Percentiles rank a stretch among this genome's conserved stretches.
These are phyloP conservation scores for Phytophthora citricola DNA, from an alignment of 352 stramenopile genomes.

Conservation along the genomic window DNA sequence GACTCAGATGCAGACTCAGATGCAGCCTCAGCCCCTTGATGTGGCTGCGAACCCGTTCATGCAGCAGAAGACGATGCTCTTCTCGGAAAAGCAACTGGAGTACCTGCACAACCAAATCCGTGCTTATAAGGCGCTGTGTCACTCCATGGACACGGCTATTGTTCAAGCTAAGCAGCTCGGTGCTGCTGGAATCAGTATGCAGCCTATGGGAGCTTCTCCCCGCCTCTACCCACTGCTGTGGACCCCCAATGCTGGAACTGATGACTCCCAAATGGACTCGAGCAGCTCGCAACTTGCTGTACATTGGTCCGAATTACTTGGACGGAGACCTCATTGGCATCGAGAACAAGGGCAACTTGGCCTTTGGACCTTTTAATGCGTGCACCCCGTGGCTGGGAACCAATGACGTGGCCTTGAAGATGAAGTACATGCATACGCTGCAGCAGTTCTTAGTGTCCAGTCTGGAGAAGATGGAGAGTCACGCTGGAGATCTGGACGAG, in stretches of 20 bases:
- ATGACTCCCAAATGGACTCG: slow-evolving; percentile 75
- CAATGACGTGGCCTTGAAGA: slow-evolving; percentile 79
- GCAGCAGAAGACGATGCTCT: slow-evolving; percentile 68
- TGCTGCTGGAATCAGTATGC: background rate
- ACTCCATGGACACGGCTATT: slow-evolving; percentile 82
- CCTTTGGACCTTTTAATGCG: slow-evolving; percentile 69
- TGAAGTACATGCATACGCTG: slow-evolving; percentile 74
- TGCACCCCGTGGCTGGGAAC: slow-evolving; percentile 66
- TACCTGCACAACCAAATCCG: slow-evolving; percentile 89
- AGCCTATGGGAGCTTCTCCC: background rate
- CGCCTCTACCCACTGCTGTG: background rate
- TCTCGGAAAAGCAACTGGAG: slow-evolving; percentile 88
- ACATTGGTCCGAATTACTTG: slow-evolving; percentile 67
- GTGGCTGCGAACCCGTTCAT: slow-evolving; percentile 70
- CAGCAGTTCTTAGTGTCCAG: slow-evolving; percentile 74
- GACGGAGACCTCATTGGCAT: slow-evolving; percentile 74
- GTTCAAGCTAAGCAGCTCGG: slow-evolving; percentile 34
- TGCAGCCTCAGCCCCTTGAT: slow-evolving; percentile 39
- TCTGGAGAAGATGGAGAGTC: slow-evolving; percentile 65
- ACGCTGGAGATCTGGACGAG: slow-evolving; percentile 42
- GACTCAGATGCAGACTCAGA: slow-evolving; percentile 20
- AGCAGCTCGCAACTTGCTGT: slow-evolving; percentile 54
- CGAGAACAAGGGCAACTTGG: slow-evolving; percentile 52
- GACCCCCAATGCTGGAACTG: slow-evolving; percentile 35
- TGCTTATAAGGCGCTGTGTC: slow-evolving; percentile 82